Evolutionary conservation across 805 yeast genomes (phyloP).

Genomic region (Limtongia smithiae): DNA sequence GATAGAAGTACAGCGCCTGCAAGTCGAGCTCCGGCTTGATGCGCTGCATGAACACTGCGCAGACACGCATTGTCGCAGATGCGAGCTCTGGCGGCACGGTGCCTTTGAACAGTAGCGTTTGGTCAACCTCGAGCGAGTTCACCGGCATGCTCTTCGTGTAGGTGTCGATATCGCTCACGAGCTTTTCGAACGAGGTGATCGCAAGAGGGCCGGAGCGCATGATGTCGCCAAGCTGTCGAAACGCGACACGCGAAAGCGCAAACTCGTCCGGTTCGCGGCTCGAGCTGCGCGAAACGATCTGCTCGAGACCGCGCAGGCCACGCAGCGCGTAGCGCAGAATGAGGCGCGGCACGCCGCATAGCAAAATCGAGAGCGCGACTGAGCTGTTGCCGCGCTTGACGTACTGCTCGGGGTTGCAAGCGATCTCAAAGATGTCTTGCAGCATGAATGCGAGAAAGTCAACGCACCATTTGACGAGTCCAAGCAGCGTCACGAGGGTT

Average conservation of each 20-base stretch:
- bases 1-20: slow-evolving; percentile 58
- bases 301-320: slow-evolving; percentile 41
- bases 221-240: slow-evolving; percentile 34
- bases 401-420: slow-evolving; percentile 18
- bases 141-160: slow-evolving; percentile 31
- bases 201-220: slow-evolving; percentile 35
- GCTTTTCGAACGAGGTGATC: slow-evolving; percentile 37
- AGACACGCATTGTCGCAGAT: slow-evolving; percentile 39
- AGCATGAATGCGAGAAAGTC: slow-evolving; percentile 69
- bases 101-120: slow-evolving; percentile 59
- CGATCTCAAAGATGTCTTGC: slow-evolving; percentile 52
- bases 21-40: slow-evolving; percentile 47
- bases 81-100: slow-evolving; percentile 48
- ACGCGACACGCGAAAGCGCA: slow-evolving; percentile 33
- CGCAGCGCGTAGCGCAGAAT: slow-evolving; percentile 38
- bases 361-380: slow-evolving; percentile 36
- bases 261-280: slow-evolving; percentile 32
- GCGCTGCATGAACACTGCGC: slow-evolving; percentile 47
- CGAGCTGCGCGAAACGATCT: slow-evolving; percentile 28
- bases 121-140: slow-evolving; percentile 46
- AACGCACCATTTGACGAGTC: slow-evolving; percentile 80
- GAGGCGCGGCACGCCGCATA: slow-evolving; percentile 39
- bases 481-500: slow-evolving; percentile 44
- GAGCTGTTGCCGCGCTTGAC: slow-evolving; percentile 35
- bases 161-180: slow-evolving; percentile 41